phyloP scores from a whole-genome alignment of 2,329 filamentous ascomycete species.

The Lizonia empirigonia region DNA sequence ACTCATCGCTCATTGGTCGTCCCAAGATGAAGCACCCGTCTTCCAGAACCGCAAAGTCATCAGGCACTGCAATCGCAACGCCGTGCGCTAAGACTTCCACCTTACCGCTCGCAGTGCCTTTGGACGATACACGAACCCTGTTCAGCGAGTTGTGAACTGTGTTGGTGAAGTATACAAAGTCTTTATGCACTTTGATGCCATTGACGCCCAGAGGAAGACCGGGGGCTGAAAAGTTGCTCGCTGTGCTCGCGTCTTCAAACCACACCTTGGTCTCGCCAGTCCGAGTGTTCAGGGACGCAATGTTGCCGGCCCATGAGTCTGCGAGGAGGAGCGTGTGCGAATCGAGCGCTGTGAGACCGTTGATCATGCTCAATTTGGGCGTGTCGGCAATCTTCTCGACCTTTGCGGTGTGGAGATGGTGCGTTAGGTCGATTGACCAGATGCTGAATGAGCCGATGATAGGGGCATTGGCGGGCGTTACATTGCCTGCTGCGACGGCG shows the following conservation, averaged over 20 bases:
- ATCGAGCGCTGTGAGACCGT: conserved; percentile 32
- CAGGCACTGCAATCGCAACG: conserved; percentile 8
- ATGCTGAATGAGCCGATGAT: conserved; percentile 19
- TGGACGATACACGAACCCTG: conserved; percentile 18
- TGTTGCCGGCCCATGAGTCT: conserved; percentile 27
- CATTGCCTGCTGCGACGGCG: conserved; percentile 36
- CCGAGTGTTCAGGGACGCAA: conserved; percentile 19
- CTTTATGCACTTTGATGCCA: conserved; percentile 23
- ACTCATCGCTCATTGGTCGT: conserved; percentile 15
- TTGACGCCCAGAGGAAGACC: conserved; percentile 28
- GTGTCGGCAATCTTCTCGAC: conserved; percentile 26
- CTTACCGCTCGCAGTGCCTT: conserved; percentile 8
- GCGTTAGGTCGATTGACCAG: conserved; percentile 26
- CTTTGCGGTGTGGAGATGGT: background rate
- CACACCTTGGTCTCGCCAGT: conserved; percentile 16
- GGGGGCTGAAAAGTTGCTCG: conserved; percentile 11
- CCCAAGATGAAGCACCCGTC: conserved; percentile 24
- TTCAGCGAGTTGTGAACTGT: conserved; percentile 12
- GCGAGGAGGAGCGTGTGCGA: conserved; percentile 27
- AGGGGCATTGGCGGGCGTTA: conserved; percentile 4
- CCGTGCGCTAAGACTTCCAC: conserved; percentile 13
- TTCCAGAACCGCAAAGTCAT: conserved; percentile 29
- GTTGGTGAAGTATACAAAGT: conserved; percentile 31
- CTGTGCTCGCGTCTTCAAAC: conserved; percentile 21
- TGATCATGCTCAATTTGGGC: conserved; percentile 18